Evolutionary conservation across 495 filamentous ascomycete species (phyloP).

Genomic region (Sordaria brevicollis): DNA sequence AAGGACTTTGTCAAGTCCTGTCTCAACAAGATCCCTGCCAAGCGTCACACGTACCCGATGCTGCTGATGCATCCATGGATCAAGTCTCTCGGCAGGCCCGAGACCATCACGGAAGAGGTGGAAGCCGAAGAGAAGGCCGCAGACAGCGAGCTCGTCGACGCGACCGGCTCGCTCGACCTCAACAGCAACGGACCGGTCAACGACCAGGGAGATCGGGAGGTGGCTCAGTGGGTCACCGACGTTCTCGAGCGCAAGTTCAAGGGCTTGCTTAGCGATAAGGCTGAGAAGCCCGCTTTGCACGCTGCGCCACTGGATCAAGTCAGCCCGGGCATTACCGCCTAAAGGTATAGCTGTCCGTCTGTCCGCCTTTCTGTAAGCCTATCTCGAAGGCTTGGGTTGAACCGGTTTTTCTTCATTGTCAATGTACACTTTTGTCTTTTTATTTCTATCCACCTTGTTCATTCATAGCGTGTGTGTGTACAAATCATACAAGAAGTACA

Average conservation of each 20-base stretch:
- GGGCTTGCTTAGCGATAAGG: constrained; percentile 28
- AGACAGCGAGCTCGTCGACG: constrained; percentile 36
- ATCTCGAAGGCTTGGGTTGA: not conserved
- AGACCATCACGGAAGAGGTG: constrained; percentile 66
- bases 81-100: constrained; percentile 66
- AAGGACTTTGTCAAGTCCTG: constrained; percentile 82
- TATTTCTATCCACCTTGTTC: not conserved
- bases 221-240: constrained; percentile 72
- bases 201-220: constrained; percentile 56
- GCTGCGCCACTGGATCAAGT: constrained; percentile 62
- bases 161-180: constrained; percentile 25
- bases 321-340: constrained; percentile 20
- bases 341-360: not conserved
- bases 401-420: not conserved
- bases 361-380: not conserved
- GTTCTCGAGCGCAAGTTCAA: constrained; percentile 52
- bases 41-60: constrained; percentile 84
- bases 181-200: constrained; percentile 29
- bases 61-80: constrained; percentile 87
- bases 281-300: constrained; percentile 61
- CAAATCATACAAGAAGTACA: not conserved
- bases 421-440: not conserved
- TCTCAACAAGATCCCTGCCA: constrained; percentile 83
- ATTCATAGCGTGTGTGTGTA: not conserved
- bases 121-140: constrained; percentile 47